Evolutionary conservation across 1,139 yeast species (phyloP), one percentile per base, ranked within the genome.

Genomic region (Geotrichum reessii): DNA sequence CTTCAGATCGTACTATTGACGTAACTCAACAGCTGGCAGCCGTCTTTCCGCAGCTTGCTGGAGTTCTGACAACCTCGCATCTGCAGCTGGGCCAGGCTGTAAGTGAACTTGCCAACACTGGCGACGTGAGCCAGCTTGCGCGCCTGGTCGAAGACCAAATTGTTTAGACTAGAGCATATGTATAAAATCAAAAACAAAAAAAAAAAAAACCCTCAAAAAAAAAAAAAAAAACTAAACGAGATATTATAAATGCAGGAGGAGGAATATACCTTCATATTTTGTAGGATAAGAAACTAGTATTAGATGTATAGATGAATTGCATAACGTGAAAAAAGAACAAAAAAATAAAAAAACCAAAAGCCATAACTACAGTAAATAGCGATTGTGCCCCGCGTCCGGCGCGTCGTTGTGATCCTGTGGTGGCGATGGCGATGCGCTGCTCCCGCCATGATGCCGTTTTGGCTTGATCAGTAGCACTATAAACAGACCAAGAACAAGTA

Each of bases 401-500:
- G 42, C 42, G 42, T 37, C 17, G 42, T 37, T 37, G 42, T 37
- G 24, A 47, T 56, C 54, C 19, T 55, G 48, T 12, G 61, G 47
- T 6, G 65, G 62, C 6, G 63, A 53, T 2, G 64, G 63, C 1
- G 63, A 52, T 7, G 67, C 56, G 22, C 22, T 48, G 22, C 14
- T 8, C 17, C 31, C 50, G 8, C 63, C 14, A 19, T 52, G 27
- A 31, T 67, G 71, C 12, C 64, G 61, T 61, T 73, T 78, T 0
- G 97, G 97, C 66, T 83, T 85, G 55, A 89, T 78, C 64, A 91
- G 73, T 14, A 92, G 82, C 11, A 91, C 71, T 65, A 92, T 79
- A 58, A 92, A 77, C 58, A 91, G 75, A 3, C 88, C 87, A 59
- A 90, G 75, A 31, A 89, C 95, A 42, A 91, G 71, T 60, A 93